Evolutionary conservation across 371 early-diverging fungal genomes (phyloP).

Genomic region (Capillidium heterosporum): DNA sequence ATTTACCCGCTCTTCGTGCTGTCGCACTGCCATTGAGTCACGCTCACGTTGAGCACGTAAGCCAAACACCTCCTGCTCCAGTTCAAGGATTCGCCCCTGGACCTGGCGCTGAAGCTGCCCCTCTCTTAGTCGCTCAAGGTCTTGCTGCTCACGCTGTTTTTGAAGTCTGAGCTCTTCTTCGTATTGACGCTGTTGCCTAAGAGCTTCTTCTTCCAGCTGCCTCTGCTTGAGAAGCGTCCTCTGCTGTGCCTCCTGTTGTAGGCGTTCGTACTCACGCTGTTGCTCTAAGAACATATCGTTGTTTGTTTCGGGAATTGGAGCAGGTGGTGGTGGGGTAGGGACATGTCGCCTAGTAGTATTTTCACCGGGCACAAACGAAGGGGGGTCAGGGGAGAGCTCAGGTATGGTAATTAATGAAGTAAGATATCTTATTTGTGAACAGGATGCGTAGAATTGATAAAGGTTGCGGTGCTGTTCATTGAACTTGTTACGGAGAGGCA

Average conservation of each 20-base stretch:
- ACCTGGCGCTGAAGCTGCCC: slow-evolving; percentile 57
- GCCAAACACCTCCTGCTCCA: slow-evolving; percentile 59
- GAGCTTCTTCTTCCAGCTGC: slow-evolving; percentile 33
- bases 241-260: slow-evolving; percentile 53
- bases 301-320: slow-evolving; percentile 12
- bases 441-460: slow-evolving; percentile 80
- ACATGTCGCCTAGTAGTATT: background rate
- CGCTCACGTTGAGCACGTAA: slow-evolving; percentile 59
- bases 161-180: slow-evolving; percentile 29
- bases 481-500: slow-evolving; percentile 70
- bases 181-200: slow-evolving; percentile 40
- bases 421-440: slow-evolving; percentile 72
- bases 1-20: slow-evolving; percentile 49
- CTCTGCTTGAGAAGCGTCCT: slow-evolving; percentile 34
- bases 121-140: slow-evolving; percentile 40
- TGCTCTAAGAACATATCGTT: slow-evolving; percentile 7
- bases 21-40: slow-evolving; percentile 62
- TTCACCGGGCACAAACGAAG: slow-evolving; percentile 1
- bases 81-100: slow-evolving; percentile 49
- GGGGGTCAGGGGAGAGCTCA: slow-evolving; percentile 36
- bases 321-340: slow-evolving; percentile 11
- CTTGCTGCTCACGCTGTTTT: slow-evolving; percentile 30
- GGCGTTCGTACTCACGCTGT: slow-evolving; percentile 20
- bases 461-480: slow-evolving; percentile 69
- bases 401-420: slow-evolving; percentile 87